Conservation (phyloP, 768 basidiomycete species). For the Ephemerocybe angulata region DNA sequence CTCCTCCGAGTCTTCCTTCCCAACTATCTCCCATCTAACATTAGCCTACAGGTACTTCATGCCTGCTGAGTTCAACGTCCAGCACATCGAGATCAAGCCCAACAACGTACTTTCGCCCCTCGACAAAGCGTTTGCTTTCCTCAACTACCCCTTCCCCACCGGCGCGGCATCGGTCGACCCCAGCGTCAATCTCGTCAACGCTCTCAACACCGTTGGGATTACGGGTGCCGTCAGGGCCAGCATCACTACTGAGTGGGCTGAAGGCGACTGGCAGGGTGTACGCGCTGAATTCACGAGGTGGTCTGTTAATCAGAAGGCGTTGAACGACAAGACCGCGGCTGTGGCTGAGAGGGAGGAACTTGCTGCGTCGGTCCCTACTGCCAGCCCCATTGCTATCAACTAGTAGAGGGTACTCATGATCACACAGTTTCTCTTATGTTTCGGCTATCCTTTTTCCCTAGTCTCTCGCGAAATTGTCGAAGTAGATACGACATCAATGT, state of each 20-base stretch:
- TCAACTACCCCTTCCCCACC: constrained; percentile 16
- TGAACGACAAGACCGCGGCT: neutral
- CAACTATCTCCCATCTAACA: neutral
- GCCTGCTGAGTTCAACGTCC: constrained; percentile 13
- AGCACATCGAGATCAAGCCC: constrained; percentile 8
- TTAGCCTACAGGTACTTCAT: constrained; percentile 17
- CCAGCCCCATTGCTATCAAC: too few species aligned
- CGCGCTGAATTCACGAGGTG: constrained; percentile 3
- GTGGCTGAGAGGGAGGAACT: neutral
- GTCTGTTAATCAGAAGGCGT: neutral
- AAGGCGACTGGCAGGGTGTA: constrained; percentile 7
- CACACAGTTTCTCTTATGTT: too few species aligned
- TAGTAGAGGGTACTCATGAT: too few species aligned
- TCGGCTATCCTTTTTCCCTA: too few species aligned
- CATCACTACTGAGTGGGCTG: neutral
- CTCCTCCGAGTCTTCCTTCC: neutral
- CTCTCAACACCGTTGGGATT: neutral
- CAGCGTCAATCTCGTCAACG: neutral
- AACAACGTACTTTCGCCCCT: constrained; percentile 14
- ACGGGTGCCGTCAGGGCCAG: neutral
- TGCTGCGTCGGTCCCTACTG: too few species aligned
- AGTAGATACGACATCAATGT: too few species aligned
- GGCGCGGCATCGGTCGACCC: neutral
- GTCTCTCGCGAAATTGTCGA: too few species aligned
- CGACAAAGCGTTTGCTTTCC: constrained; percentile 16